A percentile compares a stretch with the other conserved stretches of the same genome.
phyloP scores from a whole-genome alignment of 306 rosid genomes.

The Vachellia collinsii region DNA sequence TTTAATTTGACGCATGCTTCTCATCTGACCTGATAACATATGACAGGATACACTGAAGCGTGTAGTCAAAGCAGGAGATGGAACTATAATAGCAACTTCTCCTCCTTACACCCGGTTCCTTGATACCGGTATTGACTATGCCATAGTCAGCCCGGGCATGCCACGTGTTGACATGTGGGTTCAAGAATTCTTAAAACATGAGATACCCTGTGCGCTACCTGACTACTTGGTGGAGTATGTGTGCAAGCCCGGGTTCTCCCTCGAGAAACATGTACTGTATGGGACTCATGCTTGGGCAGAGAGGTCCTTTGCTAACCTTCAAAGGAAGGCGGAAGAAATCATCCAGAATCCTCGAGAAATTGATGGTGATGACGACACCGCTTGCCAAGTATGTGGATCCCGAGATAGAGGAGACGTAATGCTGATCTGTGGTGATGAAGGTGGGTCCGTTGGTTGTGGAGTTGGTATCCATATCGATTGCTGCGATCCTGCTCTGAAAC shows the following conservation, averaged over 20 bases:
- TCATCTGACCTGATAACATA: conserved; percentile 20
- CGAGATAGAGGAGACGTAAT: conserved; percentile 80
- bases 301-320: conserved; percentile 60
- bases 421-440: conserved; percentile 89
- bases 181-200: conserved; percentile 83
- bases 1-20: conserved; percentile 12
- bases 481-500: conserved; percentile 78
- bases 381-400: conserved; percentile 71
- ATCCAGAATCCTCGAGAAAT: conserved; percentile 38
- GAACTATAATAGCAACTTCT: conserved; percentile 83
- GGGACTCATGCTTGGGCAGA: conserved; percentile 78
- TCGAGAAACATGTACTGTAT: conserved; percentile 72
- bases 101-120: conserved; percentile 91
- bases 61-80: conserved; percentile 89
- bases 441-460: conserved; percentile 83
- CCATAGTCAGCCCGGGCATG: conserved; percentile 79
- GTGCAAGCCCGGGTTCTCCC: conserved; percentile 85
- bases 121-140: conserved; percentile 64
- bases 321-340: conserved; percentile 65
- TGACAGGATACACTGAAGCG: conserved; percentile 94
- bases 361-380: conserved; percentile 43
- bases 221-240: conserved; percentile 95
- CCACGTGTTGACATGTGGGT: conserved; percentile 85
- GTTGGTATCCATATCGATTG: conserved; percentile 81
- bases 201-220: conserved; percentile 83